Base-by-base conservation (phyloP, 2,329 filamentous ascomycete genomes). In the Beauveria scarabaeidicola region DNA sequence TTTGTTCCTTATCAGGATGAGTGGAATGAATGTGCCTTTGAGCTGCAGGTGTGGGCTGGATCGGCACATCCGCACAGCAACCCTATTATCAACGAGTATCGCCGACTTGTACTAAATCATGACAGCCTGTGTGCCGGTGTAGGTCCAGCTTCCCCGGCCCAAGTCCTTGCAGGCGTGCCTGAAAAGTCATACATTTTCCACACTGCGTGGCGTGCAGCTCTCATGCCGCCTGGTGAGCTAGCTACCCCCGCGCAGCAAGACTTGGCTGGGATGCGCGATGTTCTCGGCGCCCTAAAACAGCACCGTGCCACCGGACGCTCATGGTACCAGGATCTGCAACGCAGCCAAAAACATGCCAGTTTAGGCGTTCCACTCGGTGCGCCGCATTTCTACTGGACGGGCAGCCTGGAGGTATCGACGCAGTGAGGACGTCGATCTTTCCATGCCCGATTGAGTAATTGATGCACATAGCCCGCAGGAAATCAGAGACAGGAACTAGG, bases 121-220 rank as follows among this genome's bases (percentile, higher is more conserved):
- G 59, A 70, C 1, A 62, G 63, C 3, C 62, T 81, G 13, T 69
- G 70, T 38, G 64, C 69, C n/a, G 63, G 67, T 23, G 65, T 80
- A 17, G 77, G 74, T 1, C 78, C 80, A 4, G 78, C 72, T 5
- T 77, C 76, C 7, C 78, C 81, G 13, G 69, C 71, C 21, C 82
- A 85, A 58, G 69, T 80, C 17, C 69, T 66, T 2, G 78, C 79
- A 0, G 82, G 82, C 1, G 79, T 77, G 5, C 81, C 81, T 5
- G 52, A 67, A 0, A 69, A 72, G 0, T 69, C 73, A 1, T 76
- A 74, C 58, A 67, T 85, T 43, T 84, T 78, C 63, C 72, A 77
- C 29, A 74, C 73, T 1, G 81, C 81, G 0, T 85, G 82, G 82
- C 74, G 77, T 61, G 73, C 81, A 56, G 64, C 82, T 15, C 61